Conservation (phyloP, 202 grass and related monocot species). For the Carex sylvatica region DNA sequence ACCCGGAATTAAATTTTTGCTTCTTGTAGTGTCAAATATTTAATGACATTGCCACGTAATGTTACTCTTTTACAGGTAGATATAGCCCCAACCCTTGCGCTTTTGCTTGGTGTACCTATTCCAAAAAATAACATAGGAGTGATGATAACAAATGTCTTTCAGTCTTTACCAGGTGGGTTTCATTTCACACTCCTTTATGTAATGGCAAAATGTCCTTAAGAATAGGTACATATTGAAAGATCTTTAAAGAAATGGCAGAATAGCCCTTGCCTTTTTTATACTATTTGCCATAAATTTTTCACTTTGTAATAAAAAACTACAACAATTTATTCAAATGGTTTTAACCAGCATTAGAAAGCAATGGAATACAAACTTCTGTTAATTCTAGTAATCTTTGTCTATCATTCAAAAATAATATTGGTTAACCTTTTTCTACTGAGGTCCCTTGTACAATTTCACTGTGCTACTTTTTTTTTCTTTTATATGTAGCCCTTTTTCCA, state of each 20-base stretch:
- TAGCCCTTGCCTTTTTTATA: not conserved
- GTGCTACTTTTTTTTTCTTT: not conserved
- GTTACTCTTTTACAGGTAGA: slow-evolving; percentile 64
- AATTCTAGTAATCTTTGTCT: not conserved
- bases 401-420: not conserved
- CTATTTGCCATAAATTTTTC: not conserved
- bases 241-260: not conserved
- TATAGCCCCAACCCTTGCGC: slow-evolving; percentile 75
- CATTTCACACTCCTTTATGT: not conserved
- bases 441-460: not conserved
- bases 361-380: not conserved
- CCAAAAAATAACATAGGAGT: slow-evolving; percentile 95
- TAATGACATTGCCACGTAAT: slow-evolving; percentile 1
- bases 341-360: not conserved
- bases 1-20: not conserved
- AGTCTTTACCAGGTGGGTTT: slow-evolving; percentile 73
- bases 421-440: not conserved
- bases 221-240: not conserved
- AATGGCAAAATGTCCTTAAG: not conserved
- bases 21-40: slow-evolving; percentile 3
- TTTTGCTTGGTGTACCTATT: slow-evolving; percentile 79
- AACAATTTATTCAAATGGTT: not conserved
- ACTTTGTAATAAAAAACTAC: not conserved
- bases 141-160: slow-evolving; percentile 57
- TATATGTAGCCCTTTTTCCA: not conserved